Evolutionary conservation across 495 filamentous ascomycete genomes (phyloP).

Genomic region (Neurospora sp.): DNA sequence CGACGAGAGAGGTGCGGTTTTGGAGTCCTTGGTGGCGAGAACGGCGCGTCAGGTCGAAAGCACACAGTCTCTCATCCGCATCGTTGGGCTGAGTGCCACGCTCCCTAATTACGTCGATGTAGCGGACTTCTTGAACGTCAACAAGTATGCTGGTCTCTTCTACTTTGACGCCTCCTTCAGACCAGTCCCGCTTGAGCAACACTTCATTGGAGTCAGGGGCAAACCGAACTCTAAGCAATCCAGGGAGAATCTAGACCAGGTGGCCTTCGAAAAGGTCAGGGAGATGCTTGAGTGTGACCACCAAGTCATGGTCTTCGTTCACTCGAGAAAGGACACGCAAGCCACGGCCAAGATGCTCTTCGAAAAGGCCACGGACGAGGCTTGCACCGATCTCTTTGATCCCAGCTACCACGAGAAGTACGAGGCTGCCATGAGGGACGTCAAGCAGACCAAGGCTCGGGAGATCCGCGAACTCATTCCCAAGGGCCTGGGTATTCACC

Average conservation of each 20-base stretch:
- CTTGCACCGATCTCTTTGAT: conserved; percentile 71
- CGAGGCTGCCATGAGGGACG: conserved; percentile 63
- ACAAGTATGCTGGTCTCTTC: conserved; percentile 85
- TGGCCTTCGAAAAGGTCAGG: conserved; percentile 87
- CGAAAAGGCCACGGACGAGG: conserved; percentile 75
- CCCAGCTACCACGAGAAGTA: conserved; percentile 60
- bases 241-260: conserved; percentile 76
- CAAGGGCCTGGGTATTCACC: conserved; percentile 88
- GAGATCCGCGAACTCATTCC: conserved; percentile 83
- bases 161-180: conserved; percentile 96
- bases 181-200: conserved; percentile 92
- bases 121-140: conserved; percentile 92
- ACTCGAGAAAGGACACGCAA: conserved; percentile 90
- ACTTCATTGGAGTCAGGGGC: conserved; percentile 92
- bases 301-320: conserved; percentile 98
- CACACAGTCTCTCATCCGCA: conserved; percentile 92
- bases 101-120: conserved; percentile 95
- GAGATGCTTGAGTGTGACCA: conserved; percentile 82
- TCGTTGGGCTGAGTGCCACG: conserved; percentile 90
- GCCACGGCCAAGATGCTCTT: conserved; percentile 75
- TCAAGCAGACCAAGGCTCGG: conserved; percentile 69
- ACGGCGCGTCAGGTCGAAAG: conserved; percentile 96
- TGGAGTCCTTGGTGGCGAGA: conserved; percentile 89
- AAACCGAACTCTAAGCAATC: conserved; percentile 71
- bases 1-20: conserved; percentile 89